Evolutionary conservation across 352 stramenopile genomes (phyloP).

Genomic region (Phytophthora citrophthora): DNA sequence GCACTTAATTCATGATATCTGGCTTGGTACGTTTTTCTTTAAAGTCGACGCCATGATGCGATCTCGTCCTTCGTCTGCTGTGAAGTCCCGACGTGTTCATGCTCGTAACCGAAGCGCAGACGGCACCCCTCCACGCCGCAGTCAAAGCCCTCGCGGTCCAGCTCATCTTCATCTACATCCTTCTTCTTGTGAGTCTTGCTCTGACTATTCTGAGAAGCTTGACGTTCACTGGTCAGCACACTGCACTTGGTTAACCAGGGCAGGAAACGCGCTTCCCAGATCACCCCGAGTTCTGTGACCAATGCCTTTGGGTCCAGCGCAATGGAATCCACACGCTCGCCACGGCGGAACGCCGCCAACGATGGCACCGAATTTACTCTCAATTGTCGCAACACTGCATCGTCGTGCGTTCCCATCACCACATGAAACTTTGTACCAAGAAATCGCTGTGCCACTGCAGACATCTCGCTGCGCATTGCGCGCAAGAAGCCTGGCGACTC

Average conservation of each 20-base stretch:
- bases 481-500: conserved; percentile 11
- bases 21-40: conserved; percentile 14
- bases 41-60: conserved; percentile 54
- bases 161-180: conserved; percentile 21
- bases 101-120: conserved; percentile 69
- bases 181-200: conserved; percentile 14
- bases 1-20: conserved; percentile 22
- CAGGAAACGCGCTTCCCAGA: conserved; percentile 66
- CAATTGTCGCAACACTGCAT: conserved; percentile 48
- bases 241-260: conserved; percentile 71
- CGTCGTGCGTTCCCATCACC: conserved; percentile 20
- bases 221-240: conserved; percentile 54
- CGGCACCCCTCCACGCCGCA: conserved; percentile 66
- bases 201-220: conserved; percentile 18
- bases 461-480: conserved; percentile 52
- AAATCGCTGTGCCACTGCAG: conserved; percentile 46
- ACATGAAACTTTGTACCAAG: conserved; percentile 71
- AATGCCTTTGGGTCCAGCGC: conserved; percentile 48
- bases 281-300: conserved; percentile 29
- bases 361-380: conserved; percentile 39
- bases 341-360: conserved; percentile 56
- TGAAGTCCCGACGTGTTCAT: conserved; percentile 74
- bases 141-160: conserved; percentile 53
- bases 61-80: conserved; percentile 66
- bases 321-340: conserved; percentile 54